phyloP scores from a whole-genome alignment of 345 rosid species.

The Fremontodendron californicum region DNA sequence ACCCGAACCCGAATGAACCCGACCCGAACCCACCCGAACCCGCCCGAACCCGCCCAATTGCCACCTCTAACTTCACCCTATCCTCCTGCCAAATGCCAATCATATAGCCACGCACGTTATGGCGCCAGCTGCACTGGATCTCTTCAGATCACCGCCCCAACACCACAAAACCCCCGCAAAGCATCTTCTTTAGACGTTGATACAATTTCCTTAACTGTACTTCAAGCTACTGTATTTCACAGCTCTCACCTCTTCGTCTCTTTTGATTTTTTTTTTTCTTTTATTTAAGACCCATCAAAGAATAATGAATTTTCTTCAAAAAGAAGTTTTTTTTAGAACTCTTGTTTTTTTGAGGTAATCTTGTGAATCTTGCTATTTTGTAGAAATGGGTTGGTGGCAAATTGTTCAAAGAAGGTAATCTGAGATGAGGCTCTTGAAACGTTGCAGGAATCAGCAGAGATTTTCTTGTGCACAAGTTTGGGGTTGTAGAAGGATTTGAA shows the following conservation, averaged over 20 bases:
- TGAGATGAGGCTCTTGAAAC: slow-evolving; percentile 18
- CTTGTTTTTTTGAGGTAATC: neutral
- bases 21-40: no score
- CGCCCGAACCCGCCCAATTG: no score
- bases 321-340: slow-evolving; percentile 5
- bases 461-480: neutral
- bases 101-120: neutral
- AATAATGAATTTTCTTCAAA: slow-evolving; percentile 12
- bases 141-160: neutral
- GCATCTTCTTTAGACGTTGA: slow-evolving; percentile 1
- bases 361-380: slow-evolving; percentile 18
- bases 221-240: neutral
- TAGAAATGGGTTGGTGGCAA: slow-evolving; percentile 9
- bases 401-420: slow-evolving; percentile 5
- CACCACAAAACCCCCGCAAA: neutral
- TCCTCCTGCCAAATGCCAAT: neutral
- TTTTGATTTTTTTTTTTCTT: neutral
- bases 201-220: neutral
- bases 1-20: no score
- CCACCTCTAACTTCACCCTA: neutral
- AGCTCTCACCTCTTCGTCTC: neutral
- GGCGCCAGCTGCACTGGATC: neutral
- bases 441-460: slow-evolving; percentile 11
- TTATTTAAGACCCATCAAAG: slow-evolving; percentile 12
- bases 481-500: slow-evolving; percentile 6